phyloP scores from a whole-genome alignment of 495 filamentous ascomycete genomes.

The Gamarada debralockiae region DNA sequence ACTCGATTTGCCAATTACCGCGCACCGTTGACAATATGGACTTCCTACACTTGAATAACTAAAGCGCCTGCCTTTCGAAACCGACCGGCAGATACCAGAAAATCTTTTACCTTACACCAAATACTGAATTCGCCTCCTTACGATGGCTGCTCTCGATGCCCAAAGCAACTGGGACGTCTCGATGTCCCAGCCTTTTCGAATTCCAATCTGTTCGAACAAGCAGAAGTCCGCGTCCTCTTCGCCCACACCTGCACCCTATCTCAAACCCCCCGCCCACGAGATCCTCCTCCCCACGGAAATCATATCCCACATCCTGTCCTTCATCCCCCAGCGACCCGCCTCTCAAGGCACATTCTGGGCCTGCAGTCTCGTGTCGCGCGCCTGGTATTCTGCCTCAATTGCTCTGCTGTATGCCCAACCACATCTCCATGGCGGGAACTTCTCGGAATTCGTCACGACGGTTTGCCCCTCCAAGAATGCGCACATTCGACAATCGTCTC shows the following conservation, averaged over 20 bases:
- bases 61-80: too few species aligned
- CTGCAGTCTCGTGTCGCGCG: constrained; percentile 54
- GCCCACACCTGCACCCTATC: not conserved
- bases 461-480: constrained; percentile 59
- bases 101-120: not conserved
- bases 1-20: too few species aligned
- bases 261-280: constrained; percentile 10
- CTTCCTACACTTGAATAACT: too few species aligned
- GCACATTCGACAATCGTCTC: constrained; percentile 47
- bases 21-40: not conserved
- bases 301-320: constrained; percentile 41
- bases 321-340: constrained; percentile 18
- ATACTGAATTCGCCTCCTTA: not conserved
- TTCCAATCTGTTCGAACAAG: not conserved
- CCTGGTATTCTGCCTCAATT: constrained; percentile 61
- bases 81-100: not conserved
- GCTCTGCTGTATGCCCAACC: constrained; percentile 54
- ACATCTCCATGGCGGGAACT: constrained; percentile 46
- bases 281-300: constrained; percentile 40
- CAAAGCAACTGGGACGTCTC: constrained; percentile 24
- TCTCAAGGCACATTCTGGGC: constrained; percentile 45
- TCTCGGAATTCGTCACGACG: constrained; percentile 54
- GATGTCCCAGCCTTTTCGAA: constrained; percentile 22
- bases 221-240: not conserved
- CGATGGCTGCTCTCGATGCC: constrained; percentile 20